Base-by-base conservation (phyloP, 306 rosid genomes). In the Cicer chorassanicum region DNA sequence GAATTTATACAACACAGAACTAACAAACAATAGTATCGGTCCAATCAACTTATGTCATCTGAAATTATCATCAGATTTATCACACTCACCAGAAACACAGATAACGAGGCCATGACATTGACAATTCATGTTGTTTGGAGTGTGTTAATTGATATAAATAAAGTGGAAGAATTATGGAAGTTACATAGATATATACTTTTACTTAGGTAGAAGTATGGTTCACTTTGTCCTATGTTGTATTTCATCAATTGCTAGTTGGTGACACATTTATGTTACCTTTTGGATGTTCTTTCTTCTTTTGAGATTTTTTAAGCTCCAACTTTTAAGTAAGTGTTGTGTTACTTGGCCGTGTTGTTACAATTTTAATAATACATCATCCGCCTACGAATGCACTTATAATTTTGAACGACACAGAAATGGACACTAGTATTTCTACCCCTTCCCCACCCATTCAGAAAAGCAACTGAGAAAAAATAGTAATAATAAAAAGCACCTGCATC, bases 401-500 rank as follows among this genome's bases (percentile, higher is more conserved):
- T 70, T 67, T 24, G 51, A 49, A 19, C 4, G 21, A 56, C 18
- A 34, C 44, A n/a, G 46, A 50, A 59, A 78, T 63, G 13, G 43
- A 50, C 10, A 13, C 14, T 45, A 64, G n/a, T 24, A 19, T 8
- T 9, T 65, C 57, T 15, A 12, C 13, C 21, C 19, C 43, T 62
- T 46, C 11, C 66, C 80, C 14, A 24, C 29, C 74, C 38, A 11
- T 9, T 43, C 65, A 38, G 42, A 74, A 65, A 64, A 24, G 66
- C 15, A 48, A 56, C 75, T 44, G 15, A 18, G 66, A 72, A 61
- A 78, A 18, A 65, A 70, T 38, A 50, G 73, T 29, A 57, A 15
- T 65, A 71, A 73, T 42, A n/a, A 80, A 62, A 82, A 36, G 14
- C 76, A 94, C 97, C 98, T 88, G 98, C 84, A 62, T 82, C 63